A percentile compares a stretch with the other conserved stretches of the same genome.
These are phyloP conservation scores for Calonectria multiphialidica DNA, from an alignment of 2,329 filamentous ascomycete genomes.

Conservation along the genomic window DNA sequence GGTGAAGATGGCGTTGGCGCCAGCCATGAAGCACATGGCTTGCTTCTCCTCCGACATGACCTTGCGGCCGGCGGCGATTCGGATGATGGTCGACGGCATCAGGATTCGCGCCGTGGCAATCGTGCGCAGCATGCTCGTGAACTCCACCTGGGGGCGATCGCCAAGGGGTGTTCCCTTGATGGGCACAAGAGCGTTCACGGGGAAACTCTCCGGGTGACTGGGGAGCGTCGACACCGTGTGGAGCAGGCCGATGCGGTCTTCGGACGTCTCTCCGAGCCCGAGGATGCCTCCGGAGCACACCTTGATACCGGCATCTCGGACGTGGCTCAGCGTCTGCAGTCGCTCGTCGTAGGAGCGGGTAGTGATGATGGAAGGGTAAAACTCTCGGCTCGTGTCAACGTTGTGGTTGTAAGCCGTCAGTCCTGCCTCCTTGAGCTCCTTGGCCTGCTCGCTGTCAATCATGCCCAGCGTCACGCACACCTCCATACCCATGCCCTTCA, in stretches of 20 bases:
- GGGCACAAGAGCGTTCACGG: constrained; percentile 90
- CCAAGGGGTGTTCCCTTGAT: constrained; percentile 91
- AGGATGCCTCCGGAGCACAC: constrained; percentile 93
- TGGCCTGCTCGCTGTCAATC: constrained; percentile 86
- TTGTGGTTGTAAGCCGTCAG: constrained; percentile 97
- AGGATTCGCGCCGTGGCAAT: constrained; percentile 86
- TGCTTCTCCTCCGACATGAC: constrained; percentile 91
- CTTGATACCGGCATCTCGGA: constrained; percentile 87
- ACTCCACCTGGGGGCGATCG: constrained; percentile 78
- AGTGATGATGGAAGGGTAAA: constrained; percentile 88
- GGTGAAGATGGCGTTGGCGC: constrained; percentile 94
- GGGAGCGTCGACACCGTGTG: constrained; percentile 86
- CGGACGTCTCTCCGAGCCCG: constrained; percentile 82
- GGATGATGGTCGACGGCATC: constrained; percentile 88
- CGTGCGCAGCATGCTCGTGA: constrained; percentile 83
- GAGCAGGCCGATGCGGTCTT: constrained; percentile 85
- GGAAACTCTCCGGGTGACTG: constrained; percentile 88
- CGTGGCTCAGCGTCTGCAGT: constrained; percentile 81
- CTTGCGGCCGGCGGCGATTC: constrained; percentile 86
- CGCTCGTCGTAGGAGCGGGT: constrained; percentile 91
- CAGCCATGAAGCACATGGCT: constrained; percentile 88
- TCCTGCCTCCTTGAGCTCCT: constrained; percentile 85
- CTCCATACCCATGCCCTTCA: constrained; percentile 87
- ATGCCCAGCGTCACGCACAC: constrained; percentile 94
- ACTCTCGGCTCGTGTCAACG: constrained; percentile 89